Conservation (phyloP, 306 rosid species). For the Quercus alba region DNA sequence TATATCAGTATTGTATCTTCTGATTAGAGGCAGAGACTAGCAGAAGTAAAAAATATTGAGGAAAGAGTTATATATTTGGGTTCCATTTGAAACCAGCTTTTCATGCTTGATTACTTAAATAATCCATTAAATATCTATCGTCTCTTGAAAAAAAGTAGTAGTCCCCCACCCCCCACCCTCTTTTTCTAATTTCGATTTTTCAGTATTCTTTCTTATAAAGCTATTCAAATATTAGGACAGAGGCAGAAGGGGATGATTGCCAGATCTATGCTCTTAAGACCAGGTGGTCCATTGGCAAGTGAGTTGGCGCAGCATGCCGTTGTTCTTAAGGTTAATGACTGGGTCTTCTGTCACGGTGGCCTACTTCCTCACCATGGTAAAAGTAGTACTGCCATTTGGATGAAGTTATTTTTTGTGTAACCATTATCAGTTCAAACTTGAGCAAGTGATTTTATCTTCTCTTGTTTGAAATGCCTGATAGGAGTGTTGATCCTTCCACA, state of each 20-base stretch:
- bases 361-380: conserved; percentile 99
- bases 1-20: not conserved
- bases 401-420: conserved; percentile 4
- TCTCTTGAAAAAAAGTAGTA: not conserved
- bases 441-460: conserved; percentile 7
- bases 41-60: not conserved
- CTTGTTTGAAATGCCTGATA: conserved; percentile 31
- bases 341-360: conserved; percentile 99
- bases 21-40: not conserved
- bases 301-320: conserved; percentile 78
- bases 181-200: conserved; percentile 13
- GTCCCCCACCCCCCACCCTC: no score
- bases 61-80: not conserved
- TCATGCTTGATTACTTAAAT: not conserved
- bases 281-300: conserved; percentile 77
- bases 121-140: not conserved
- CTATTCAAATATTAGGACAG: conserved; percentile 73
- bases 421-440: conserved; percentile 17
- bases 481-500: conserved; percentile 34
- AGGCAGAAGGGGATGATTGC: conserved; percentile 88
- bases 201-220: conserved; percentile 35
- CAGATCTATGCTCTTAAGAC: conserved; percentile 78
- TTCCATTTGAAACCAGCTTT: not conserved
- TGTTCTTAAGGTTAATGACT: conserved; percentile 89
- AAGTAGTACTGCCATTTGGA: conserved; percentile 13